phyloP scores from a whole-genome alignment of 1,284 basidiomycete species.

The Irpex lacteus region DNA sequence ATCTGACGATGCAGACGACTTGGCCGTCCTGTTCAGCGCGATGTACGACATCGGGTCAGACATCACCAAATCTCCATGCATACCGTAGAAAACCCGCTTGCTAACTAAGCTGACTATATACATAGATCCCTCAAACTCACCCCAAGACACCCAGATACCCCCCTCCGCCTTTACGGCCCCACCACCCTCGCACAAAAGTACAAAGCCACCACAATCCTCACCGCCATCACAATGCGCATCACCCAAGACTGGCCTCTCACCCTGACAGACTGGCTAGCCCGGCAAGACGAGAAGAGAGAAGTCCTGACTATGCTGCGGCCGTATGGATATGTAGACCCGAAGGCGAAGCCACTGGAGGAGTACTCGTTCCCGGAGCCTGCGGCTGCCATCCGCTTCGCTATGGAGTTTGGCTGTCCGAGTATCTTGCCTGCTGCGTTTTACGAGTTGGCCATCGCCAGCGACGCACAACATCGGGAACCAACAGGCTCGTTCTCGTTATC shows the following conservation, averaged over 20 bases:
- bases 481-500: no score
- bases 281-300: neutral
- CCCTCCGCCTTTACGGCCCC: neutral
- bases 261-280: neutral
- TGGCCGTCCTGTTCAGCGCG: neutral
- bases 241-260: conserved; percentile 1
- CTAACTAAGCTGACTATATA: neutral
- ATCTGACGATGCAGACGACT: neutral
- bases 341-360: neutral
- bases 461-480: no score
- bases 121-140: neutral
- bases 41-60: conserved; percentile 5
- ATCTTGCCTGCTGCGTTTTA: conserved; percentile 6
- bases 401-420: conserved; percentile 4
- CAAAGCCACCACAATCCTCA: neutral
- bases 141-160: neutral
- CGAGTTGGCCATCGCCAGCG: neutral
- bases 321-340: neutral
- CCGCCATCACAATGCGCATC: neutral
- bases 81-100: neutral
- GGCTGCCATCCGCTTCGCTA: conserved; percentile 4
- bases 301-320: neutral
- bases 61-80: no score
- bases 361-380: conserved; percentile 1
- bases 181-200: neutral